Evolutionary conservation across 768 basidiomycete genomes (phyloP), one percentile per base, ranked within the genome.

Genomic region (Suillus brevipes): DNA sequence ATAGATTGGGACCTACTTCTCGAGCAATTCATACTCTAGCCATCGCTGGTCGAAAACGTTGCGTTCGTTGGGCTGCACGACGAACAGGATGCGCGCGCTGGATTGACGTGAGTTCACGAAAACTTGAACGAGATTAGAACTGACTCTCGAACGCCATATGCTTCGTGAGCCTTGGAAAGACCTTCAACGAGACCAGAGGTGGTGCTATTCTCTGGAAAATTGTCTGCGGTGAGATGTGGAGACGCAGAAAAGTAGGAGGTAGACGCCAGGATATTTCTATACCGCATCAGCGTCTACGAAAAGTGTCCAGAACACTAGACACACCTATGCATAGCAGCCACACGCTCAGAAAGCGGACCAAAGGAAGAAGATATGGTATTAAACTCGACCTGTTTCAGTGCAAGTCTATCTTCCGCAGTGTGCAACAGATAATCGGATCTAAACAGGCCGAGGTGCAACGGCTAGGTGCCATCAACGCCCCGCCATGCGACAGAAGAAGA

Each of bases 291-390:
- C 7, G 3, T 38, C 23, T 9, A 34, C 64, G 25, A 59, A 40
- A 4, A 12, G 16, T 25, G 37, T 7, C 14, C 4, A 9, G 13
- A 36, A 43, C 18, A 4, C n/a, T 36, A 6, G 45, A 62, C 79
- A 58, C 69, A 95, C 94, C 88, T 83, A 77, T 99, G 97, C 73
- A 98, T 75, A 28, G 86, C 85, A 4, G 90, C 82, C 12, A 83
- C 80, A 43, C 81, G 82, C 67, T 91, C 81, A 0, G 92, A 92
- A 16, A 98, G 81, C 1, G 88, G 72, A 0, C 95, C 97, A 74
- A 98, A 97, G 0, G 95, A 95, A 0, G 89, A 87, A 3, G 95
- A 94, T 67, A 98, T 96, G 10, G 97, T 97, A 74, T 99, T 99
- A 79, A 98, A 97, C 75, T 99, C 97, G 49, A 99, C 97, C 78